Conservation (phyloP, 1,284 basidiomycete species). For the Trametes pubescens region DNA sequence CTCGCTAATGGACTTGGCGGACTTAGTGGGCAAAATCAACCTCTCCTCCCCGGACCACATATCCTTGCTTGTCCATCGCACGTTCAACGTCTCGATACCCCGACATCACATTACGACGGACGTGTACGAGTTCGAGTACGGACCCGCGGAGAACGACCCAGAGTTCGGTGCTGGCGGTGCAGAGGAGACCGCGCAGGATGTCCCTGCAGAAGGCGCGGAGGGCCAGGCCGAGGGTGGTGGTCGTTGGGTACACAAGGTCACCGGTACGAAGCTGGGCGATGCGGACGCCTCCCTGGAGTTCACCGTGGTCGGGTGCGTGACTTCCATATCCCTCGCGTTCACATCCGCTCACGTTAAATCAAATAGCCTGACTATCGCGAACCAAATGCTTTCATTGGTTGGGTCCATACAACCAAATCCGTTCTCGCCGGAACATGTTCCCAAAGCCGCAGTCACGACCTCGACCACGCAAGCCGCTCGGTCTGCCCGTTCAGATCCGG, state of each 20-base stretch:
- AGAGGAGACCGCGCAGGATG: slow-evolving; percentile 17
- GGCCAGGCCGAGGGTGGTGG: slow-evolving; percentile 61
- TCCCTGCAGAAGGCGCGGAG: slow-evolving; percentile 35
- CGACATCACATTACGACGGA: slow-evolving; percentile 88
- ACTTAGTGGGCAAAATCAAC: slow-evolving; percentile 83
- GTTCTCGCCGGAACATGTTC: slow-evolving; percentile 72
- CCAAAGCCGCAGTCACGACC: slow-evolving; percentile 40
- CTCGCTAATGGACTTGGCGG: not conserved
- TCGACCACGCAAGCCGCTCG: slow-evolving; percentile 14
- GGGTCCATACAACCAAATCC: slow-evolving; percentile 91
- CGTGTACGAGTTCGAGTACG: slow-evolving; percentile 89
- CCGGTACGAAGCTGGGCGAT: slow-evolving; percentile 79
- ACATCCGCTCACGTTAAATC: slow-evolving; percentile 15
- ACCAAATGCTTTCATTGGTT: slow-evolving; percentile 93
- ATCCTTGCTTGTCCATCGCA: slow-evolving; percentile 90
- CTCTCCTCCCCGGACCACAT: slow-evolving; percentile 95
- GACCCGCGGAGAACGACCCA: slow-evolving; percentile 78
- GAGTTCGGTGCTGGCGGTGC: slow-evolving; percentile 60
- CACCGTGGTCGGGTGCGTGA: slow-evolving; percentile 89
- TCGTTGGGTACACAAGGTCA: slow-evolving; percentile 83
- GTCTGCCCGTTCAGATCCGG: slow-evolving; percentile 10
- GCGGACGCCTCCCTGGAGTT: slow-evolving; percentile 79
- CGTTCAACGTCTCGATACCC: slow-evolving; percentile 97
- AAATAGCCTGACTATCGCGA: slow-evolving; percentile 86
- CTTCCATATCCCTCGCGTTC: slow-evolving; percentile 1